These are phyloP conservation scores for Trypanosoma rangeli DNA, from an alignment of 208 protist genomes.

Conservation along the genomic window DNA sequence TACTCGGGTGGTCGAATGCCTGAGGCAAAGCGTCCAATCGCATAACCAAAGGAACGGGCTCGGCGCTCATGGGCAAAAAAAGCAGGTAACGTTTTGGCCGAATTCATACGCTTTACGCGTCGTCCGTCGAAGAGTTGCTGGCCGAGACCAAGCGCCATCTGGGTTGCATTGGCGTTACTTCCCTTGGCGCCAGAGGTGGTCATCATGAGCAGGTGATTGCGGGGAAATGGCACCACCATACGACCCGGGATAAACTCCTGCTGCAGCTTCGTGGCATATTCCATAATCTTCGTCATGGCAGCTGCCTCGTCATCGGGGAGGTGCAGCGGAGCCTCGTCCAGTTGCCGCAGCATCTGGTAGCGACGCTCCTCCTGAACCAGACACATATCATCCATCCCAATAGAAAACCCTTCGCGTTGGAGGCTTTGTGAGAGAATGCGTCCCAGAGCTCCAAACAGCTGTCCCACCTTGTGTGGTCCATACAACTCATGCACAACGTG, in stretches of 20 bases:
- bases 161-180: conserved; percentile 97
- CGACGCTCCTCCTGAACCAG: conserved; percentile 81
- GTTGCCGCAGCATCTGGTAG: conserved; percentile 62
- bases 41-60: conserved; percentile 88
- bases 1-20: conserved; percentile 99
- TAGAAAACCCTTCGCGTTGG: conserved; percentile 97
- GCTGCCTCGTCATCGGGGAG: conserved; percentile 76
- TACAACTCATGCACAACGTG: conserved; percentile 98
- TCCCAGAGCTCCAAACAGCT: conserved; percentile 94
- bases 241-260: conserved; percentile 88
- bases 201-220: conserved; percentile 99
- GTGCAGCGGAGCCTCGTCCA: conserved; percentile 76
- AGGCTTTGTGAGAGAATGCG: conserved; percentile 96
- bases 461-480: conserved; percentile 91
- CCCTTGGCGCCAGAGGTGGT: conserved; percentile 98
- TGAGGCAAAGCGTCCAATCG: conserved; percentile 97
- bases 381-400: conserved; percentile 98
- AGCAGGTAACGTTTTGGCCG: conserved; percentile 96
- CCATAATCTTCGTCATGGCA: conserved; percentile 79
- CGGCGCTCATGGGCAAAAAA: conserved; percentile 81
- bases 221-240: conserved; percentile 94
- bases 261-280: conserved; percentile 77
- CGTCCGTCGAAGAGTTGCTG: conserved; percentile 99
- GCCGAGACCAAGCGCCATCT: conserved; percentile 96
- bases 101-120: conserved; percentile 96